Evolutionary conservation across 164 flowering plant genomes (phyloP), one percentile per base, ranked within the genome.

Genomic region (Dillenia suffruticosa): DNA sequence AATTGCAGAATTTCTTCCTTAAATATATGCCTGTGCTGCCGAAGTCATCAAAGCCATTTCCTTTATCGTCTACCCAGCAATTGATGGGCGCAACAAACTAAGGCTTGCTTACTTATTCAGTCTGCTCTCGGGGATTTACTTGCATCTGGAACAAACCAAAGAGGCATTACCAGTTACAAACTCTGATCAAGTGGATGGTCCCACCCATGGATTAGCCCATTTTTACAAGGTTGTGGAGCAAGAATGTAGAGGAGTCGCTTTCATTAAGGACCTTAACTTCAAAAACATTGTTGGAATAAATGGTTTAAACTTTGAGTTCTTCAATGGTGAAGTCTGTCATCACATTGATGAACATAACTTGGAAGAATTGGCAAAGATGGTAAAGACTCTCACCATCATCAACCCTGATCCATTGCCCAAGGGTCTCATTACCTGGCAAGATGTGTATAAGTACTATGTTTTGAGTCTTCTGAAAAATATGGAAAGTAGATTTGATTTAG

Each of bases 341-440:
- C 76, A 85, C 50, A 60, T 83, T 49, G 66, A 81, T 74, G 92
- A 86, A 67, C 66, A 50, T 16, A 87, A 63, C 68, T 79, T 94
- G 70, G 96, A 91, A 76, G 84, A 81, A 52, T 70, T 94, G 72
- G 96, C 92, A 14, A 70, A 77, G 69, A 80, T 94, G 96, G 96
- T 88, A 10, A 65, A 85, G 58, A 74, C 68, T 32, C 84, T 94
- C 60, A 71, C 40, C 51, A 67, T 79, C 63, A 54, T 79, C 17
- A 77, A 70, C 61, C 51, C 71, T 49, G 80, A 69, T 60, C 58
- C 78, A 14, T 60, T 22, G 51, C 74, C 83, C 17, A 65, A 73
- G 63, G 84, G 77, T 76, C 77, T 91, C 58, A 72, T 88, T 11
- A 71, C 87, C 48, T 76, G 82, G 81, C 83, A 82, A 44, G 84